Base-by-base conservation (phyloP, 306 rosid species). In the Trifolium subterraneum region DNA sequence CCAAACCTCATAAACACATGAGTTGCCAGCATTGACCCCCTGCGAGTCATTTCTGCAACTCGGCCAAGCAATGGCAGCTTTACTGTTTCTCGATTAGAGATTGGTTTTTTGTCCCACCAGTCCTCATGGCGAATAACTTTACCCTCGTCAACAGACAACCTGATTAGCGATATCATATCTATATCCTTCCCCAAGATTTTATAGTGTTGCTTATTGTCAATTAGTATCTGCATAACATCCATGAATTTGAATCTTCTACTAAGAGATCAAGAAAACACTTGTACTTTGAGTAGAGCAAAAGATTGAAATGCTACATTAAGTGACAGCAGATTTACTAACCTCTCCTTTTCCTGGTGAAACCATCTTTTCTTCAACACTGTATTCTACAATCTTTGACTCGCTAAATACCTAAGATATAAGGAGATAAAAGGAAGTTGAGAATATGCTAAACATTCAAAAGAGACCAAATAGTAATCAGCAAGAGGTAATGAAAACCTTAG, bases 21-120 rank as follows among this genome's bases (percentile, higher is more conserved):
- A 41, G 97, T 89, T 51, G 79, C 85, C 50, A 93, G 69, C 97
- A 93, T 90, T 14, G 95, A 71, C 61, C 89, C 88, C 72, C 93
- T 75, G n/a, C 97, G 97, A 77, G 82, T 69, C 80, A 86, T 47
- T 75, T 90, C 93, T 48, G 83, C 59, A 61, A 84, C 11, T 62
- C 89, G 87, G 42, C 93, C 98, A 6, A 90, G 38, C 42, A 89
- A 71, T 7, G 97, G 95, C 25, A 89, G 20, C 72, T 84, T 78
- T 10, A 60, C 88, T 6, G 93, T 86, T 63, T 90, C 98, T 79
- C 86, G 84, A 48, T 89, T 90, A 86, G 78, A 82, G 44, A 93
- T 75, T 20, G 96, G 95, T 78, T 90, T 90, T 73, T 81, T 87
- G 83, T 89, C 71, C 98, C 98, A 90, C 92, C 97, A 87, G 83